Evolutionary conservation across 169 alveolate genomes (phyloP).

Genomic region (Perkinsus marinus): DNA sequence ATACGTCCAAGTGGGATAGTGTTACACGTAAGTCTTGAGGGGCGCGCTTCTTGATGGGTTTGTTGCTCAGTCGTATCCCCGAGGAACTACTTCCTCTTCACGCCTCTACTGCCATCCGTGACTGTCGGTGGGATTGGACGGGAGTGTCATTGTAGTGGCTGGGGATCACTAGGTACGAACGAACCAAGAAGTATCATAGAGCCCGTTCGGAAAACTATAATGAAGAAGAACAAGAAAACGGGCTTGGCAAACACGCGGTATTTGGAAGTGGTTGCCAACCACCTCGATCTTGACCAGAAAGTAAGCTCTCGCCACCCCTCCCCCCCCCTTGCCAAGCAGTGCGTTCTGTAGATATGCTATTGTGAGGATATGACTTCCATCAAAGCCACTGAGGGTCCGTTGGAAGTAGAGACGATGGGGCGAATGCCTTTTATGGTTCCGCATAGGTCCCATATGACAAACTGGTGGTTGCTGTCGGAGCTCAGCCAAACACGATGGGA

Average conservation of each 20-base stretch:
- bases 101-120: background rate
- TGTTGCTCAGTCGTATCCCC: background rate
- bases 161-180: background rate
- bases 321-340: too few species aligned
- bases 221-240: background rate
- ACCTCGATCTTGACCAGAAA: background rate
- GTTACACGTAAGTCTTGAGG: background rate
- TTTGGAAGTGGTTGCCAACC: background rate
- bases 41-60: background rate
- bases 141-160: background rate
- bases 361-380: background rate
- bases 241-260: background rate
- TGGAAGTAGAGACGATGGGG: background rate
- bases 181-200: background rate
- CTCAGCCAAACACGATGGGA: slow-evolving; percentile 20
- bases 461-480: slow-evolving; percentile 27
- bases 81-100: too few species aligned
- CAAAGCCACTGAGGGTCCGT: background rate
- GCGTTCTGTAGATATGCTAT: background rate
- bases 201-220: background rate
- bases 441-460: slow-evolving; percentile 12
- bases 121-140: background rate
- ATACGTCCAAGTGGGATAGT: background rate
- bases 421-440: background rate
- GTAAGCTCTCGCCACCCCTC: background rate